A percentile compares a stretch with the other conserved stretches of the same genome.
These are phyloP conservation scores for Miscanthus lutarioriparius DNA, from an alignment of 176 grass and related monocot genomes.

Conservation along the genomic window DNA sequence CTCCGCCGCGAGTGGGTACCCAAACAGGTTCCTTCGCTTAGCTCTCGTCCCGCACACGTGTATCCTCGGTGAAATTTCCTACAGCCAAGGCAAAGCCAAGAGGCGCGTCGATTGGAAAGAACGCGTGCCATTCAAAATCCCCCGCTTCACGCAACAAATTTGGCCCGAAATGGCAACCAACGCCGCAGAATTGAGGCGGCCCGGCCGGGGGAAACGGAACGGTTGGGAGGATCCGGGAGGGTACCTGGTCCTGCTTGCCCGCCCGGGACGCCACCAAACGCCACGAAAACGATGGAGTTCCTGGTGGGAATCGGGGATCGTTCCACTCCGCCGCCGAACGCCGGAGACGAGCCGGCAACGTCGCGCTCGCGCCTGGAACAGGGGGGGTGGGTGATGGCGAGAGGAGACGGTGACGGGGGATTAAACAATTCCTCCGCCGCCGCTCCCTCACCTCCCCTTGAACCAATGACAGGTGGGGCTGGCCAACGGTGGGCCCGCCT, in stretches of 20 bases:
- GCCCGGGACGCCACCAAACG: background rate
- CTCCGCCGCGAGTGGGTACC: background rate
- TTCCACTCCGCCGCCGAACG: slow-evolving; percentile 23
- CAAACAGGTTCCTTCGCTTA: background rate
- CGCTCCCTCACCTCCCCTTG: background rate
- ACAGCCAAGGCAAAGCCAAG: background rate
- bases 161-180: background rate
- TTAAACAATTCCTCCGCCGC: background rate
- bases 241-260: slow-evolving; percentile 4
- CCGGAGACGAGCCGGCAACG: slow-evolving; percentile 22
- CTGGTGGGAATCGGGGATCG: background rate
- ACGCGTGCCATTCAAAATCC: background rate
- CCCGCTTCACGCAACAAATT: background rate
- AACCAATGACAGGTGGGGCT: slow-evolving; percentile 29
- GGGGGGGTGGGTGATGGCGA: background rate
- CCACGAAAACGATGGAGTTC: background rate
- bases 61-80: background rate
- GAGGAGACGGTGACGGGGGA: slow-evolving; percentile 17
- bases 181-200: background rate
- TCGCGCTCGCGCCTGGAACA: slow-evolving; percentile 17
- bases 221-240: background rate
- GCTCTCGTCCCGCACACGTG: background rate
- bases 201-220: background rate
- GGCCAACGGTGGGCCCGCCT: background rate
- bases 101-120: background rate